Evolutionary conservation across 2,329 filamentous ascomycete species (phyloP), one percentile per base, ranked within the genome.

Genomic region (Botrytis porri): DNA sequence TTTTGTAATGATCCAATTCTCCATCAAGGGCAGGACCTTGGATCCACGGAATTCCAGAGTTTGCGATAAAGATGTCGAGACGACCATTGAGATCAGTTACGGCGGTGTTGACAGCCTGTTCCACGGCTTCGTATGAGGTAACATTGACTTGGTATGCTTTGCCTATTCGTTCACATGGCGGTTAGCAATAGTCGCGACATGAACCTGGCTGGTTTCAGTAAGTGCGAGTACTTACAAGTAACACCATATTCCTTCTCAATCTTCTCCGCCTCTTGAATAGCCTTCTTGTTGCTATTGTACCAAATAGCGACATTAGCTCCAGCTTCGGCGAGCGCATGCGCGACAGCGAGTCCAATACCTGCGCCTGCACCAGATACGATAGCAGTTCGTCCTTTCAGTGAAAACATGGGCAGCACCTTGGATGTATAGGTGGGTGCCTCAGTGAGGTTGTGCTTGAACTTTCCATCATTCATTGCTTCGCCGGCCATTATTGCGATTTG

Each of bases 51-150:
- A 94, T 90, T 69, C 92, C 92, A 22, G 90, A 90, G 80, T 96
- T 95, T 77, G 93, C 92, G 62, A 95, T 88, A 78, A 95, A 94
- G 76, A 94, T 85, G 78, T 95, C 93, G 14, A 95, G 87, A 8
- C 92, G 88, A 74, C 90, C 90, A 79, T 92, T 90, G 83, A 95
- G 92, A 25, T 95, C 81, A 74, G 86, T 82, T 59, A 91, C 84
- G 16, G 86, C 84, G 25, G 82, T 79, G 51, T 86, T 82, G 18
- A 90, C 86, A 7, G 84, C 83, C 1, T 73, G 54, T 45, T 76
- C 73, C 12, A 79, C 76, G 2, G 73, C 74, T 32, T 87, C 85
- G 76, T 84, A 85, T 4, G 85, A 84, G 43, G 85, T 86, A 14
- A 91, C 85, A 77, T 92, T 86, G 75, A 91, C 88, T 78, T 88